Percentiles rank a stretch among this genome's conserved stretches.
phyloP scores from a whole-genome alignment of 768 basidiomycete species.

The Cystoderma amianthinum region DNA sequence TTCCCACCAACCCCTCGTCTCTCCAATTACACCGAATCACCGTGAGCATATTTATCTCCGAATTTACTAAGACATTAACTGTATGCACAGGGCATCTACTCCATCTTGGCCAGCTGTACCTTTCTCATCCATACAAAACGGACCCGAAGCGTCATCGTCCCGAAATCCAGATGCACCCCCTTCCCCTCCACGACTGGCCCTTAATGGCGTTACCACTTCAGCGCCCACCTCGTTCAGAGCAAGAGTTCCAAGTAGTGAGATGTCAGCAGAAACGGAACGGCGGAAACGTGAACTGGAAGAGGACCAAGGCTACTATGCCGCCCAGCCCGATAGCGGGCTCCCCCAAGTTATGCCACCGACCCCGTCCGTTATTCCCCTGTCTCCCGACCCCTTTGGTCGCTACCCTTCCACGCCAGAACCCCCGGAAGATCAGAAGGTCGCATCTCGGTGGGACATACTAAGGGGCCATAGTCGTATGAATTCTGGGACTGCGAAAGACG shows the following conservation, averaged over 20 bases:
- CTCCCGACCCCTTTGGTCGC: slow-evolving; percentile 77
- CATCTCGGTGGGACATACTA: slow-evolving; percentile 36
- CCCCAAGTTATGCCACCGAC: slow-evolving; percentile 17
- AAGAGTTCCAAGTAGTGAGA: slow-evolving; percentile 14
- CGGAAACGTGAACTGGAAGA: slow-evolving; percentile 46
- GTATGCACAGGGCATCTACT: slow-evolving; percentile 8
- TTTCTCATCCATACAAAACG: slow-evolving; percentile 26
- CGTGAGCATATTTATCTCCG: slow-evolving; percentile 6
- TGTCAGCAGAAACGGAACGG: slow-evolving; percentile 38
- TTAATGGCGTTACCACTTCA: slow-evolving; percentile 64
- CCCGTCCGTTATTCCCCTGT: slow-evolving; percentile 73
- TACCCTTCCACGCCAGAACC: slow-evolving; percentile 44
- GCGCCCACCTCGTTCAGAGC: slow-evolving; percentile 41
- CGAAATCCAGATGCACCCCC: slow-evolving; percentile 24
- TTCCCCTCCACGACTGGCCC: slow-evolving; percentile 55
- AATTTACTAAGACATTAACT: neutral
- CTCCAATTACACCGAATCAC: slow-evolving; percentile 22
- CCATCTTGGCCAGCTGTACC: slow-evolving; percentile 34
- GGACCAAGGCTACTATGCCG: slow-evolving; percentile 39
- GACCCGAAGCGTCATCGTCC: slow-evolving; percentile 11
- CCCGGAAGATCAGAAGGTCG: slow-evolving; percentile 16
- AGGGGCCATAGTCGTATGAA: slow-evolving; percentile 10
- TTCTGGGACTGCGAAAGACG: slow-evolving; percentile 6
- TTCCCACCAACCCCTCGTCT: slow-evolving; percentile 30
- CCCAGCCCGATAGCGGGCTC: slow-evolving; percentile 19